Evolutionary conservation across 192 early-diverging fungal genomes (phyloP).

Genomic region (Umbelopsis vinacea): DNA sequence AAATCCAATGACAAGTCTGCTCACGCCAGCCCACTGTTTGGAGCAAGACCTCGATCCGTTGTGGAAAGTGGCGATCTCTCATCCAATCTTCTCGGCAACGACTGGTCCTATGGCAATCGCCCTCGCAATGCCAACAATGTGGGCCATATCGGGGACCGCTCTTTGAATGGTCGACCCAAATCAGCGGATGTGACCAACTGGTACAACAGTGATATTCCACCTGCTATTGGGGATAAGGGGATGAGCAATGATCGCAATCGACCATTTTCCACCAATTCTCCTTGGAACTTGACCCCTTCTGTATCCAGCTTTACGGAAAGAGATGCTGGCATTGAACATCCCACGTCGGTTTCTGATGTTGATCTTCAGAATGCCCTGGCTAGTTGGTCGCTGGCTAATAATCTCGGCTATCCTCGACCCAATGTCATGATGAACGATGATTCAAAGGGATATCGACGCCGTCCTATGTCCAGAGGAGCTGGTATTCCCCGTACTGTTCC

Average conservation of each 20-base stretch:
- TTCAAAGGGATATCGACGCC: conserved; percentile 26
- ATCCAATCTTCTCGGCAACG: conserved; percentile 25
- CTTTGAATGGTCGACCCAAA: conserved; percentile 33
- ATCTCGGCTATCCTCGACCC: conserved; percentile 6
- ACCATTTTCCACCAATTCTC: conserved; percentile 7
- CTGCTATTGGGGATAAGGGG: conserved; percentile 18
- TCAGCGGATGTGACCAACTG: conserved; percentile 45
- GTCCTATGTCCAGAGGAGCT: conserved; percentile 20
- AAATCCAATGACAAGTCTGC: conserved; percentile 9
- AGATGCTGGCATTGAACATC: conserved; percentile 16
- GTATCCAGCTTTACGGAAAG: conserved; percentile 28
- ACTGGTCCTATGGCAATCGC: conserved; percentile 22
- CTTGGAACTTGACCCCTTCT: conserved; percentile 25
- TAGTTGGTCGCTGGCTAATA: conserved; percentile 24
- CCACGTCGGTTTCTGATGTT: conserved; percentile 25
- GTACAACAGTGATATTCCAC: conserved; percentile 25
- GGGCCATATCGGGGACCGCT: conserved; percentile 34
- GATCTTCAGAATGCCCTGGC: conserved; percentile 23
- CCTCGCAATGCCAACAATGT: conserved; percentile 9
- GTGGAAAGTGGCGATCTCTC: conserved; percentile 16
- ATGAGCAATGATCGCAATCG: conserved; percentile 15
- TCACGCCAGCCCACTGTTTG: conserved; percentile 10
- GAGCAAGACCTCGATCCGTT: conserved; percentile 3
- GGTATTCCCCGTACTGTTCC: conserved; percentile 27
- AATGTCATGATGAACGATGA: conserved; percentile 26